A percentile compares a stretch with the other conserved stretches of the same genome.
Evolutionary conservation across 1,139 yeast species (phyloP).

Genomic region (Scheffersomyces titani): DNA sequence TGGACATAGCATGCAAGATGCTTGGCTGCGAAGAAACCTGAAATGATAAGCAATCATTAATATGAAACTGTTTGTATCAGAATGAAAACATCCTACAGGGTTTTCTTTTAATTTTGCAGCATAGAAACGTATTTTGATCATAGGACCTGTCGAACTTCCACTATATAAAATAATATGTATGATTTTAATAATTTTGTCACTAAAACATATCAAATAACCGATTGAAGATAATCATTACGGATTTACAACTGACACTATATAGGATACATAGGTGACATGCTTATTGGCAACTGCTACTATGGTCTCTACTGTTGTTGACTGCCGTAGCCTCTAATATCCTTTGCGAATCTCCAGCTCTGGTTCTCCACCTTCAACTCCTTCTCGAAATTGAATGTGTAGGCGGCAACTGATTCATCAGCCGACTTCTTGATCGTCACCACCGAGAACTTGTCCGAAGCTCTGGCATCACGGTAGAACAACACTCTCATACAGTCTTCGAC

Average conservation of each 20-base stretch:
- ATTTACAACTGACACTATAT: not conserved
- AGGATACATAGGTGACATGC: not conserved
- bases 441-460: slow-evolving; percentile 84
- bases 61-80: not conserved
- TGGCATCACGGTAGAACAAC: slow-evolving; percentile 92
- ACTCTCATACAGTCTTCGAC: slow-evolving; percentile 91
- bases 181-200: too few species aligned
- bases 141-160: too few species aligned
- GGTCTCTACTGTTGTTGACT: slow-evolving; percentile 40
- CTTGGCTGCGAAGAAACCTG: not conserved
- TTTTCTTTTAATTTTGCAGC: too few species aligned
- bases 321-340: slow-evolving; percentile 88
- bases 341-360: slow-evolving; percentile 93
- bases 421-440: slow-evolving; percentile 75
- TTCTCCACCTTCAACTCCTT: slow-evolving; percentile 65
- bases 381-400: slow-evolving; percentile 52
- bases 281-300: not conserved
- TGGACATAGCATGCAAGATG: not conserved
- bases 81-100: not conserved
- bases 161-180: too few species aligned
- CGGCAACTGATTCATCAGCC: slow-evolving; percentile 14
- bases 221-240: not conserved
- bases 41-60: not conserved
- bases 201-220: not conserved
- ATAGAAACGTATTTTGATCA: too few species aligned